Percentiles rank a stretch among this genome's conserved stretches.
These are phyloP conservation scores for Sporothrix inflata DNA, from an alignment of 2,329 filamentous ascomycete genomes.

Conservation along the genomic window DNA sequence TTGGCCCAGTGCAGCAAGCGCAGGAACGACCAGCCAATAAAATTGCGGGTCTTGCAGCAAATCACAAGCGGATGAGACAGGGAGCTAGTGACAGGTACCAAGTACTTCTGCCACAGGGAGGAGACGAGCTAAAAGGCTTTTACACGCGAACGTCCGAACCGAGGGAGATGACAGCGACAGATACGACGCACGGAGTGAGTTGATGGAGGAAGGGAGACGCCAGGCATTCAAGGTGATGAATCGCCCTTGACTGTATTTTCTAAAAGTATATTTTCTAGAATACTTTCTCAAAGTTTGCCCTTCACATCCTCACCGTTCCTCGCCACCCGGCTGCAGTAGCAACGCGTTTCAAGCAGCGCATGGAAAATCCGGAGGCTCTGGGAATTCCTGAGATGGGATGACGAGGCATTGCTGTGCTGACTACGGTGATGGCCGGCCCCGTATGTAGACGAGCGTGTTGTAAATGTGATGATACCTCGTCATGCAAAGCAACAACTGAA, in stretches of 20 bases:
- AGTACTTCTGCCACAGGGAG: constrained; percentile 10
- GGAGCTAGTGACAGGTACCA: constrained; percentile 23
- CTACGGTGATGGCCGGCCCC: not conserved
- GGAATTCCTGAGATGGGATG: not conserved
- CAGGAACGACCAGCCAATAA: constrained; percentile 23
- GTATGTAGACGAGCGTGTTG: not conserved
- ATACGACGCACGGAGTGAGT: not conserved
- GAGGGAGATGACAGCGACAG: constrained; percentile 1
- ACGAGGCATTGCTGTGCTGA: not conserved
- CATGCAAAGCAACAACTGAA: not conserved
- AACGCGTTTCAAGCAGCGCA: constrained; percentile 10
- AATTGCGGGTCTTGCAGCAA: constrained; percentile 22
- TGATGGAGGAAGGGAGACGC: not conserved
- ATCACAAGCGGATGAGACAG: constrained; percentile 24
- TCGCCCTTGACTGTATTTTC: not conserved
- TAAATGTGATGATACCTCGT: not conserved
- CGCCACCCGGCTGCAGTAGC: not conserved
- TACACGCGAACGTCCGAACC: not conserved
- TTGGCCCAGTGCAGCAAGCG: not conserved
- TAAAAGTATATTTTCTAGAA: not conserved
- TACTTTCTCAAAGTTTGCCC: too few species aligned
- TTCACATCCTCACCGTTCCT: not conserved
- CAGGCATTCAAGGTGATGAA: not conserved
- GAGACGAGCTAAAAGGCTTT: constrained; percentile 14
- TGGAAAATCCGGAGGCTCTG: not conserved